A percentile compares a stretch with the other conserved stretches of the same genome.
Evolutionary conservation across 1,284 basidiomycete species (phyloP).

Genomic region (Trichosporon sp.): DNA sequence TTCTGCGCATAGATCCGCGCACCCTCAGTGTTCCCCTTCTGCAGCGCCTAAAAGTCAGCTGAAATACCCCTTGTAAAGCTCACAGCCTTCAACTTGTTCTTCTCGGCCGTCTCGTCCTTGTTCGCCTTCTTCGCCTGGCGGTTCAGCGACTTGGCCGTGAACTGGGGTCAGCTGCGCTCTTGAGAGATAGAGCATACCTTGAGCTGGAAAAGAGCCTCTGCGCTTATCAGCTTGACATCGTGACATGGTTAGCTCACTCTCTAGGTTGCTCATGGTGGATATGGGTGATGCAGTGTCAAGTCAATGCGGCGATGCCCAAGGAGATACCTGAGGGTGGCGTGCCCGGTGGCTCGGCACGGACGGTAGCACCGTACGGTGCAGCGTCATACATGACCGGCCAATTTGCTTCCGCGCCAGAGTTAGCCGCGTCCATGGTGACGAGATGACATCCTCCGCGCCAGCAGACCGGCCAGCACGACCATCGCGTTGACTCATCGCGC

Average conservation of each 20-base stretch:
- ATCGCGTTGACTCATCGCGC: not conserved
- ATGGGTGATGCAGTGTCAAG: conserved; percentile 7
- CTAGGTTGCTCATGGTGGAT: conserved; percentile 71
- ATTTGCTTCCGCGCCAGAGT: not conserved
- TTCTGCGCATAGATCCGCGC: conserved; percentile 99
- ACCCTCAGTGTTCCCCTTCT: conserved; percentile 94
- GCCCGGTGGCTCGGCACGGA: not conserved
- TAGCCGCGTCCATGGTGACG: not conserved
- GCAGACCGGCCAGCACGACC: not conserved
- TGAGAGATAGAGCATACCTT: conserved; percentile 58
- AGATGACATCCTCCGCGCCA: not conserved
- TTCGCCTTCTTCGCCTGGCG: conserved; percentile 92
- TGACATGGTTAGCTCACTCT: conserved; percentile 62
- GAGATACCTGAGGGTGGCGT: not conserved
- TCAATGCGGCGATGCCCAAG: not conserved
- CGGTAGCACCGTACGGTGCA: not conserved
- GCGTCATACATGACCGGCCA: not conserved
- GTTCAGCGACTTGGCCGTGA: conserved; percentile 88
- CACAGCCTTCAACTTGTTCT: conserved; percentile 84
- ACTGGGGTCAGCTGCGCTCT: conserved; percentile 54
- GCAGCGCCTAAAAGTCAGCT: conserved; percentile 68
- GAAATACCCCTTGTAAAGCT: conserved; percentile 20
- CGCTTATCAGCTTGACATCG: not conserved
- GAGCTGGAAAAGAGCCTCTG: conserved; percentile 92
- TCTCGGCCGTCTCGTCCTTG: conserved; percentile 85